phyloP scores from a whole-genome alignment of 257 asterid species.

The Solanum boliviense region DNA sequence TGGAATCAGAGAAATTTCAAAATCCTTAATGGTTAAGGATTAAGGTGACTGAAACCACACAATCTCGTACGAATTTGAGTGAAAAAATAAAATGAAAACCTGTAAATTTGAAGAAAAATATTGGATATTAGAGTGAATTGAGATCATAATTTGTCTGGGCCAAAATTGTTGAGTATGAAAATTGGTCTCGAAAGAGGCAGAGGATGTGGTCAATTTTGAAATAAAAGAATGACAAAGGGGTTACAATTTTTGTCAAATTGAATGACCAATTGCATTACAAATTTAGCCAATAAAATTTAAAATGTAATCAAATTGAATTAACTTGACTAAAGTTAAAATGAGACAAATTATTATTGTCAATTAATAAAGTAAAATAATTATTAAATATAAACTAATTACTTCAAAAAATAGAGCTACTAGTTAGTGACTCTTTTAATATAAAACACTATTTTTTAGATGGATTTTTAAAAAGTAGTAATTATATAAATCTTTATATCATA shows the following conservation, averaged over 20 bases:
- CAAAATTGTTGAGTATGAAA: no score
- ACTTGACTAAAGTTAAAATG: neutral
- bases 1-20: neutral
- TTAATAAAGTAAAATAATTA: neutral
- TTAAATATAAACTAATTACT: no score
- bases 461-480: no score
- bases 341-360: neutral
- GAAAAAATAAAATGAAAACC: neutral
- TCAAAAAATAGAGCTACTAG: neutral
- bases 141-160: neutral
- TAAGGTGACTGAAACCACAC: neutral
- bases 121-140: neutral
- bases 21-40: neutral
- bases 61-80: neutral
- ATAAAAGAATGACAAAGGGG: neutral
- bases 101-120: neutral
- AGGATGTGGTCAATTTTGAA: neutral
- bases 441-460: neutral
- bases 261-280: neutral
- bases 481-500: no score
- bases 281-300: neutral
- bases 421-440: neutral
- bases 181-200: neutral
- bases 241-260: neutral
- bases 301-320: neutral